Evolutionary conservation across 2,329 filamentous ascomycete genomes (phyloP).

Genomic region (Botrytis porri): DNA sequence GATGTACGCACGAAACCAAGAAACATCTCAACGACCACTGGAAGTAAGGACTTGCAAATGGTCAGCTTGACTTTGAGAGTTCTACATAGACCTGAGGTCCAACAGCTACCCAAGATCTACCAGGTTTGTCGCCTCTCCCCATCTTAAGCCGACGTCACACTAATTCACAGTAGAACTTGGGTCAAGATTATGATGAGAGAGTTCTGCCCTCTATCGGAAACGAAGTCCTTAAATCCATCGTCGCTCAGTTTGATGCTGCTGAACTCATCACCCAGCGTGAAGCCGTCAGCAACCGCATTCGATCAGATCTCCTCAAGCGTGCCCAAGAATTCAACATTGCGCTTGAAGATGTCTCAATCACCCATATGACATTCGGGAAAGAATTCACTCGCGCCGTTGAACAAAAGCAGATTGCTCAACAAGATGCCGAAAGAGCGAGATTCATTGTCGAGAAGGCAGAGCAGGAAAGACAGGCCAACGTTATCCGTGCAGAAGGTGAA

Average conservation of each 20-base stretch:
- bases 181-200: constrained; percentile 96
- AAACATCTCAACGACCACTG: constrained; percentile 96
- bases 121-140: constrained; percentile 61
- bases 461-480: constrained; percentile 97
- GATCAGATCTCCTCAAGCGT: constrained; percentile 84
- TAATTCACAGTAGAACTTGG: constrained; percentile 68
- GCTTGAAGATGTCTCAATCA: constrained; percentile 97
- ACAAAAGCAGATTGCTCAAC: constrained; percentile 99
- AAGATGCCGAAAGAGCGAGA: constrained; percentile 93
- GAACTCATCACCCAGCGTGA: constrained; percentile 99
- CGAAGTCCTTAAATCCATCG: constrained; percentile 97
- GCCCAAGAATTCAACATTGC: constrained; percentile 98
- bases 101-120: constrained; percentile 94
- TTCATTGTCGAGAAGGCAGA: constrained; percentile 99
- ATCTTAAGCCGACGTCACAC: background rate
- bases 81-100: constrained; percentile 89
- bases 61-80: constrained; percentile 96
- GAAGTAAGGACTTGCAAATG: constrained; percentile 99
- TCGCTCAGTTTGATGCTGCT: constrained; percentile 96
- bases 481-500: constrained; percentile 97
- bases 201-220: constrained; percentile 98
- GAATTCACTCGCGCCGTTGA: constrained; percentile 99
- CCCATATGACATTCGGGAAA: constrained; percentile 99
- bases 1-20: constrained; percentile 96
- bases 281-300: constrained; percentile 93